These are phyloP conservation scores for Metarhizium album DNA, from an alignment of 2,329 filamentous ascomycete genomes.

Conservation along the genomic window DNA sequence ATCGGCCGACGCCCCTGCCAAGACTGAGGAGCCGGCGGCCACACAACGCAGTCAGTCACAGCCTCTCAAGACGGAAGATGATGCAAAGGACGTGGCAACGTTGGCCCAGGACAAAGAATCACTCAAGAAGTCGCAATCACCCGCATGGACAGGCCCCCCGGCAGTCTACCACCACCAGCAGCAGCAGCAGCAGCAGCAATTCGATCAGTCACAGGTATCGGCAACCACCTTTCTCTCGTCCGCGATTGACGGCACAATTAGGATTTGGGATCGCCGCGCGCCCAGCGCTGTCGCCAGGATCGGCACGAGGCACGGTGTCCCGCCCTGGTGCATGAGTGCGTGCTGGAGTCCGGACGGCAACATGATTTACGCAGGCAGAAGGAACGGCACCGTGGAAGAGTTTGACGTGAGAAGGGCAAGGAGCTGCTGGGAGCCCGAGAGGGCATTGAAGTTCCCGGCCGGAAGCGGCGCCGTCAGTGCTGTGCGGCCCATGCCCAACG, in stretches of 20 bases:
- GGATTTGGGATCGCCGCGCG: constrained; percentile 85
- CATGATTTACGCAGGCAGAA: constrained; percentile 81
- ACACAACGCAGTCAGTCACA: not conserved
- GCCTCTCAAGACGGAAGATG: not conserved
- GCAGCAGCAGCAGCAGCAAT: constrained; percentile 19
- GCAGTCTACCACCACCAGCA: constrained; percentile 21
- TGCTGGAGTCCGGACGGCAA: constrained; percentile 97
- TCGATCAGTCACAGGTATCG: constrained; percentile 49
- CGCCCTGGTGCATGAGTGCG: constrained; percentile 95
- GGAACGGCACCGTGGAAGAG: constrained; percentile 91
- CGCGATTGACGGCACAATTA: constrained; percentile 74
- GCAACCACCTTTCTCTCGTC: constrained; percentile 81
- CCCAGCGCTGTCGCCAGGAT: constrained; percentile 71
- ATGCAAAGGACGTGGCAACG: not conserved
- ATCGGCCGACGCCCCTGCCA: not conserved
- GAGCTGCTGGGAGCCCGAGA: constrained; percentile 58
- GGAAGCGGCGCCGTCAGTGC: constrained; percentile 87
- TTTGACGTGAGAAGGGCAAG: constrained; percentile 71
- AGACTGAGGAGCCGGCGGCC: not conserved
- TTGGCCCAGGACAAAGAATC: constrained; percentile 5
- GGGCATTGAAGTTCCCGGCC: constrained; percentile 76
- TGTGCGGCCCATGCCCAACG: constrained; percentile 83
- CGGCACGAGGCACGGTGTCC: constrained; percentile 59
- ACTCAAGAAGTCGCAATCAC: constrained; percentile 14
- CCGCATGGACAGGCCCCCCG: constrained; percentile 23